Percentiles rank a stretch among this genome's conserved stretches.
Evolutionary conservation across 163 green algal genomes (phyloP).

Genomic region (Coccomyxa subellipsoidea): DNA sequence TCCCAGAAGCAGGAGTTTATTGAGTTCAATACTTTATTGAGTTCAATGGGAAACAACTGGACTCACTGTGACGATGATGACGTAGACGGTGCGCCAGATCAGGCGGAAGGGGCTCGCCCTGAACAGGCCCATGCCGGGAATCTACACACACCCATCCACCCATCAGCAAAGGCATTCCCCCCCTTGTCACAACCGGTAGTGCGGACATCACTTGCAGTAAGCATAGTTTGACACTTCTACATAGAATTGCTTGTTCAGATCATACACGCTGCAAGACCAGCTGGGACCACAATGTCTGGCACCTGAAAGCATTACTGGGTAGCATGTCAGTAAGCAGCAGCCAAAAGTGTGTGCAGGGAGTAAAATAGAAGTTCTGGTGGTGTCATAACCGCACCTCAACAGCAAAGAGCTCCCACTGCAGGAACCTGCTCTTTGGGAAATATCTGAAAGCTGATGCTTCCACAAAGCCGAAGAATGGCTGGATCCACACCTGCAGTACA

Average conservation of each 20-base stretch:
- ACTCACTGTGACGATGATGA: conserved; percentile 27
- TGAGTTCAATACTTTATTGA: too few relatives aligned
- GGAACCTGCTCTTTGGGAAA: background rate
- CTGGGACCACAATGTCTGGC: too few relatives aligned
- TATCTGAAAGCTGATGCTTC: background rate
- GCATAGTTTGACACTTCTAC: background rate
- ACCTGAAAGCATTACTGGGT: too few relatives aligned
- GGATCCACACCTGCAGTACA: conserved; percentile 28
- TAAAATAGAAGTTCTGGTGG: too few relatives aligned
- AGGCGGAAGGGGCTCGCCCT: conserved; percentile 10
- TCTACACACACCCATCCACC: background rate
- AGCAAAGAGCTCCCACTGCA: conserved; percentile 9
- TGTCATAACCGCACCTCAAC: background rate
- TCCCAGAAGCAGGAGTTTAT: too few relatives aligned
- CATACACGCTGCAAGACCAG: too few relatives aligned
- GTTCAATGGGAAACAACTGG: background rate
- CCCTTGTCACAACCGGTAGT: background rate
- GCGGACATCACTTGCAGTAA: too few relatives aligned
- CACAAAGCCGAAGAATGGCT: conserved; percentile 36
- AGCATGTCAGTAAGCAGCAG: too few relatives aligned
- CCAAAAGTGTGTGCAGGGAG: too few relatives aligned
- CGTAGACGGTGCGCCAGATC: conserved; percentile 35
- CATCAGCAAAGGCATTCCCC: background rate
- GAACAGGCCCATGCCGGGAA: background rate
- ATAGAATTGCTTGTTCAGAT: too few relatives aligned